These are phyloP conservation scores for Alternaria triticimaculans DNA, from an alignment of 2,329 filamentous ascomycete species.

Conservation along the genomic window DNA sequence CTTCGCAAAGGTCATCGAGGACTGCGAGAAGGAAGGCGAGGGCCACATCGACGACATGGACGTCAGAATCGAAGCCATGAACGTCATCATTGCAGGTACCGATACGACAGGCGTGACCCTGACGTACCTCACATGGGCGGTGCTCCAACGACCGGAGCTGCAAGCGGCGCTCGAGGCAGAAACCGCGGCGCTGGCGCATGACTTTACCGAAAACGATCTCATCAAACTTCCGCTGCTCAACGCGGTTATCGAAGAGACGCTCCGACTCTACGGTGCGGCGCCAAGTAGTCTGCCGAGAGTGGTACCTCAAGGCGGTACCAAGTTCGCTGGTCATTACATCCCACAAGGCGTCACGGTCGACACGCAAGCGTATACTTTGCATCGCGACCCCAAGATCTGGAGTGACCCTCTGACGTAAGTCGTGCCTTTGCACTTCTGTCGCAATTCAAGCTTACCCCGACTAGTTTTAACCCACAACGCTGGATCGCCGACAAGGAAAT, in stretches of 20 bases:
- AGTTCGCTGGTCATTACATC: slow-evolving; percentile 45
- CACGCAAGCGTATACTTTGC: slow-evolving; percentile 51
- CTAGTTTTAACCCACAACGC: slow-evolving; percentile 44
- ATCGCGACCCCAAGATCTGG: slow-evolving; percentile 45
- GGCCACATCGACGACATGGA: slow-evolving; percentile 43
- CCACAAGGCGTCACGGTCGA: slow-evolving; percentile 48
- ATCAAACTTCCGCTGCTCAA: slow-evolving; percentile 45
- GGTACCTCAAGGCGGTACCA: slow-evolving; percentile 45
- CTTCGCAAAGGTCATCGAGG: slow-evolving; percentile 43
- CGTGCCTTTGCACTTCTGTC: too few relatives aligned
- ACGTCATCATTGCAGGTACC: slow-evolving; percentile 44
- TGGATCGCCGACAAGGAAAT: slow-evolving; percentile 36
- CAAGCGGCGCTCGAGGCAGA: slow-evolving; percentile 32
- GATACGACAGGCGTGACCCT: slow-evolving; percentile 45
- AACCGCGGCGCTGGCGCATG: slow-evolving; percentile 19
- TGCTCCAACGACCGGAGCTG: slow-evolving; percentile 31
- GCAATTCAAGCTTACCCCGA: not conserved
- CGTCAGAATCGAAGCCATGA: slow-evolving; percentile 42
- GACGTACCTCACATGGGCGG: slow-evolving; percentile 46
- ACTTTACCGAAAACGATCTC: slow-evolving; percentile 40
- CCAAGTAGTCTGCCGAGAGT: slow-evolving; percentile 48
- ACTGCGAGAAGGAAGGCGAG: slow-evolving; percentile 37
- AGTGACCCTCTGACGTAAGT: slow-evolving; percentile 34
- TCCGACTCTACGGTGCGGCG: slow-evolving; percentile 47
- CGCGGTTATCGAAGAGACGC: slow-evolving; percentile 50